Evolutionary conservation across 441 rosid species (phyloP).

Genomic region (Aleurites moluccanus): DNA sequence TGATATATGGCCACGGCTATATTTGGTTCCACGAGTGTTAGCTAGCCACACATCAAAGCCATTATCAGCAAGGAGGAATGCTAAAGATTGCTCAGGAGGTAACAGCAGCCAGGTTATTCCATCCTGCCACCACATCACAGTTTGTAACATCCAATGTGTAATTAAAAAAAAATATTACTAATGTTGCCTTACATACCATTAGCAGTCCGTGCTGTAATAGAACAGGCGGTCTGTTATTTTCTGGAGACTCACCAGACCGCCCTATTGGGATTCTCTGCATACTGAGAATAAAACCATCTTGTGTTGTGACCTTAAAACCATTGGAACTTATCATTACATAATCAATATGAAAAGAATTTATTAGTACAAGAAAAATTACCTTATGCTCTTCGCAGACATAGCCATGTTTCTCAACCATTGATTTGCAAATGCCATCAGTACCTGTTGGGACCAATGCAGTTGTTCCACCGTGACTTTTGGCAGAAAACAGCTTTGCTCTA

Average conservation of each 20-base stretch:
- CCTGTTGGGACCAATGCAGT: conserved; percentile 9
- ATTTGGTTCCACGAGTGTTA: conserved; percentile 75
- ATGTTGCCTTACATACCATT: conserved; percentile 43
- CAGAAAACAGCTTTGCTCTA: conserved; percentile 28
- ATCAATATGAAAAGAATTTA: background rate
- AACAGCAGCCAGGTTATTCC: conserved; percentile 83
- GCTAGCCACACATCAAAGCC: conserved; percentile 92
- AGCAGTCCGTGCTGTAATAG: conserved; percentile 80
- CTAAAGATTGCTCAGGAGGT: conserved; percentile 70
- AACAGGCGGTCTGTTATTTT: conserved; percentile 40
- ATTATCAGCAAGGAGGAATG: conserved; percentile 68
- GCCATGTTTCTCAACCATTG: conserved; percentile 39
- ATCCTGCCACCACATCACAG: conserved; percentile 43
- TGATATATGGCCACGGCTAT: conserved; percentile 57
- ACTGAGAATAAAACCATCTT: conserved; percentile 73
- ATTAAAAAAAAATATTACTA: background rate
- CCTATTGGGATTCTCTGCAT: conserved; percentile 58
- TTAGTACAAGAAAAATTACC: conserved; percentile 9
- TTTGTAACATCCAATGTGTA: background rate
- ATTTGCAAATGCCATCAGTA: conserved; percentile 41
- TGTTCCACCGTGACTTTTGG: conserved; percentile 1
- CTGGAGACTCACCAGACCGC: conserved; percentile 23
- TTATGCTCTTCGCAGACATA: conserved; percentile 44
- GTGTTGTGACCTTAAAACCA: conserved; percentile 60
- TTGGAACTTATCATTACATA: background rate